Evolutionary conservation across 2,329 filamentous ascomycete species (phyloP), one percentile per base, ranked within the genome.

Genomic region (Cercospora citrullina): DNA sequence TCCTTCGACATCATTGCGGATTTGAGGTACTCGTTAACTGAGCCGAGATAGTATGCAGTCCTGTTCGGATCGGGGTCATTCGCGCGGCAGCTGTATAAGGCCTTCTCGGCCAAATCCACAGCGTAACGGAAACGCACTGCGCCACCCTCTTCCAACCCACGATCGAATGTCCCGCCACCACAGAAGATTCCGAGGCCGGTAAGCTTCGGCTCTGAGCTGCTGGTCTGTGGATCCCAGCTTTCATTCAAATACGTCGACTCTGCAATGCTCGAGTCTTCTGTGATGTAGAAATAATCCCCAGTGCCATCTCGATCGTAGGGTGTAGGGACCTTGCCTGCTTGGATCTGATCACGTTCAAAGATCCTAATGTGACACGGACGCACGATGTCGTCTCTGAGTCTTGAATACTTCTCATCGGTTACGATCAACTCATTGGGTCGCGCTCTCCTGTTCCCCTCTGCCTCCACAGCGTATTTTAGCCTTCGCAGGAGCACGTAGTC

Each of bases 121-220:
- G 87, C 87, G 82, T 87, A 90, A 3, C 83, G 81, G 77, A 91
- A 90, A 28, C 87, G 76, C 0, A 93, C 83, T 0, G 83, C 87
- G 0, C 88, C 87, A 0, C 87, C 87, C 63, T 93, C 91, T 77
- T 93, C 91, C 0, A 96, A 81, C 0, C 91, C 92, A 31, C 90
- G 84, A 5, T 91, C 92, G 62, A 95, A 88, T 63, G 90, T 93
- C 0, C 92, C 92, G 18, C 90, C 89, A 0, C 92, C 92, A 71
- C 90, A 92, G 74, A 92, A 96, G 0, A 95, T 80, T 70, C 93
- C 91, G 3, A 94, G 79, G 0, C 89, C 90, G 55, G 31, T 68
- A 3, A 77, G 60, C 18, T 70, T 72, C 10, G 36, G 42, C 4
- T 59, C 12, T 3, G 42, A 18, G 3, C 31, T 8, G 12, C 9